Evolutionary conservation across 1,139 yeast genomes (phyloP).

Genomic region (Diutina sp.): DNA sequence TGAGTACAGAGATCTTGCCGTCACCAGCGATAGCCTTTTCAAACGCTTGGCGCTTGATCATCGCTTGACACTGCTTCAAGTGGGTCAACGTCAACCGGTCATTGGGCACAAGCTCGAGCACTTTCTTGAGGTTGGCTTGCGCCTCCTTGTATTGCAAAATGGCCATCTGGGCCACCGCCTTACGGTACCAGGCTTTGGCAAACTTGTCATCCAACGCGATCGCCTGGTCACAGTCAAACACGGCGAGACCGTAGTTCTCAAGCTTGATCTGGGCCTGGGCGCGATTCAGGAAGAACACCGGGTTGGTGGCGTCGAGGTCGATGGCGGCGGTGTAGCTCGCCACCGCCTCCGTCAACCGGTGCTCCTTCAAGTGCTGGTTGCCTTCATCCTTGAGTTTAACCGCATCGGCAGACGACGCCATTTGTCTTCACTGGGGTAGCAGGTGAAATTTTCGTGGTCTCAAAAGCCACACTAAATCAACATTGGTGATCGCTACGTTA

Average conservation of each 20-base stretch:
- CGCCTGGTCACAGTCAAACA: slow-evolving; percentile 65
- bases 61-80: slow-evolving; percentile 49
- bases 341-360: slow-evolving; percentile 55
- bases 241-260: slow-evolving; percentile 80
- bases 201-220: slow-evolving; percentile 54
- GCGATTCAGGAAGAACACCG: slow-evolving; percentile 72
- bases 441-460: background rate
- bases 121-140: slow-evolving; percentile 50
- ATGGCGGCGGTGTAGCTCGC: slow-evolving; percentile 71
- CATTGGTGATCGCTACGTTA: no score
- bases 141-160: slow-evolving; percentile 69
- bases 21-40: slow-evolving; percentile 79
- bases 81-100: slow-evolving; percentile 56
- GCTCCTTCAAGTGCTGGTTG: slow-evolving; percentile 52
- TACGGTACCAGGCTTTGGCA: slow-evolving; percentile 68
- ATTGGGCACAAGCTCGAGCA: slow-evolving; percentile 50
- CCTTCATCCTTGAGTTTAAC: slow-evolving; percentile 52
- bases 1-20: slow-evolving; percentile 21
- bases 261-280: slow-evolving; percentile 83
- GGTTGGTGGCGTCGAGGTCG: slow-evolving; percentile 47
- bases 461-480: background rate
- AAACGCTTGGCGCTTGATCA: slow-evolving; percentile 66
- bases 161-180: slow-evolving; percentile 76
- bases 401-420: background rate
- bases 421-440: background rate